Conservation (phyloP, 2,329 filamentous ascomycete species). For the Alternaria sp. region DNA sequence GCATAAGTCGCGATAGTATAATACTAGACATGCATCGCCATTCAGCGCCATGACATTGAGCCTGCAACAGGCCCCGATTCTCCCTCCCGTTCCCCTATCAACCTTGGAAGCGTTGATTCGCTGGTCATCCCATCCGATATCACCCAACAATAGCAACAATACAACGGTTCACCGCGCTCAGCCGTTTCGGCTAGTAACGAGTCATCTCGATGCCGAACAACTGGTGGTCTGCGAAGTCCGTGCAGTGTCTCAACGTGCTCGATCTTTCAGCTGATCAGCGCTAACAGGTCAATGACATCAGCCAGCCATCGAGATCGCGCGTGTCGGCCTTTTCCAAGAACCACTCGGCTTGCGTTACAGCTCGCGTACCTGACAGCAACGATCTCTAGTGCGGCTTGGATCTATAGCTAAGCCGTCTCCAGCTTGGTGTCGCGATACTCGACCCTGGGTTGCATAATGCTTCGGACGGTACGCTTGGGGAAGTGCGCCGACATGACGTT, state of each 20-base stretch:
- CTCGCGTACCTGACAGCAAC: constrained; percentile 15
- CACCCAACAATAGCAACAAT: neutral
- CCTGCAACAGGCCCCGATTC: neutral
- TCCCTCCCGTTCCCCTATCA: neutral
- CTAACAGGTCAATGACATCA: constrained; percentile 16
- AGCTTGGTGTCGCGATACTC: neutral
- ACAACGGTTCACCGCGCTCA: neutral
- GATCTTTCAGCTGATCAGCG: constrained; percentile 10
- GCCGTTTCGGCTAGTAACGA: neutral
- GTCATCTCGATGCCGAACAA: neutral
- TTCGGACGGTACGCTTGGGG: constrained; percentile 2
- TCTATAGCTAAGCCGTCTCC: neutral
- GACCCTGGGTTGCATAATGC: neutral
- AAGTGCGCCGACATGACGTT: neutral
- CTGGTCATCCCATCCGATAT: neutral
- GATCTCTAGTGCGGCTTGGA: neutral
- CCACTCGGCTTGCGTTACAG: constrained; percentile 4
- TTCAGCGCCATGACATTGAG: neutral
- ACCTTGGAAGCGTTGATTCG: neutral
- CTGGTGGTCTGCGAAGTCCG: neutral
- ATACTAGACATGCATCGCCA: neutral
- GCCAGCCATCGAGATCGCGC: constrained; percentile 1
- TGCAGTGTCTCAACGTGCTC: neutral
- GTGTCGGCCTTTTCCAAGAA: neutral
- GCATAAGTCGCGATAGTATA: neutral